These are phyloP conservation scores for Diaporthe sp. DNA, from an alignment of 2,329 filamentous ascomycete genomes.

Conservation along the genomic window DNA sequence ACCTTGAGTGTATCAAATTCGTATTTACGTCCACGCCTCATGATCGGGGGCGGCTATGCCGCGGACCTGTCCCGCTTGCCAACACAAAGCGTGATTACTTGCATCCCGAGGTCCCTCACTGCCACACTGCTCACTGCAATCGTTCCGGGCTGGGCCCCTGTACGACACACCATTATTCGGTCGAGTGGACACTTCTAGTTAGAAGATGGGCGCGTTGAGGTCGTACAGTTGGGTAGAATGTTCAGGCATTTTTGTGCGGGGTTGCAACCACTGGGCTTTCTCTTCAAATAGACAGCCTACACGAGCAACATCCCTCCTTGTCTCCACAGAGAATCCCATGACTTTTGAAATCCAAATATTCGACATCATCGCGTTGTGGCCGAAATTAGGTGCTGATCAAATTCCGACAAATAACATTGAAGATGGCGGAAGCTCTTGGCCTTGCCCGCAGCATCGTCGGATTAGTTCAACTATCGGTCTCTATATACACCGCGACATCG, in stretches of 20 bases:
- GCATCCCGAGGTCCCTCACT: not conserved
- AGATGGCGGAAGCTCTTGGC: not conserved
- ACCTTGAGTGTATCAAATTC: too few species aligned
- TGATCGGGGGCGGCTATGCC: not conserved
- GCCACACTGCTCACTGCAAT: not conserved
- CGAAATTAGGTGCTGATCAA: too few species aligned
- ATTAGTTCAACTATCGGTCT: not conserved
- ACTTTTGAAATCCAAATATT: rapidly evolving
- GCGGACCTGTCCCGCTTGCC: not conserved
- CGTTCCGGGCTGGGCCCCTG: not conserved
- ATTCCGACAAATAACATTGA: too few species aligned
- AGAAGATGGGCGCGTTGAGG: not conserved
- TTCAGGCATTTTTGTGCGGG: not conserved
- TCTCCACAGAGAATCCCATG: not conserved
- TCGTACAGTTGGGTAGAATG: not conserved
- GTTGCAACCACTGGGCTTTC: not conserved
- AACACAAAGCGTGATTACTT: not conserved
- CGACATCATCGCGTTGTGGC: not conserved
- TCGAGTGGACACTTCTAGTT: not conserved
- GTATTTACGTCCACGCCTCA: not conserved
- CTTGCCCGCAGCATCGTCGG: not conserved
- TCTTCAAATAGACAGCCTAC: not conserved
- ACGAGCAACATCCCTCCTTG: too few species aligned
- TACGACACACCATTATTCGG: not conserved
- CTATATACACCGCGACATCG: not conserved